These are phyloP conservation scores for Starmera pachycereana DNA, from an alignment of 805 yeast genomes.

Conservation along the genomic window DNA sequence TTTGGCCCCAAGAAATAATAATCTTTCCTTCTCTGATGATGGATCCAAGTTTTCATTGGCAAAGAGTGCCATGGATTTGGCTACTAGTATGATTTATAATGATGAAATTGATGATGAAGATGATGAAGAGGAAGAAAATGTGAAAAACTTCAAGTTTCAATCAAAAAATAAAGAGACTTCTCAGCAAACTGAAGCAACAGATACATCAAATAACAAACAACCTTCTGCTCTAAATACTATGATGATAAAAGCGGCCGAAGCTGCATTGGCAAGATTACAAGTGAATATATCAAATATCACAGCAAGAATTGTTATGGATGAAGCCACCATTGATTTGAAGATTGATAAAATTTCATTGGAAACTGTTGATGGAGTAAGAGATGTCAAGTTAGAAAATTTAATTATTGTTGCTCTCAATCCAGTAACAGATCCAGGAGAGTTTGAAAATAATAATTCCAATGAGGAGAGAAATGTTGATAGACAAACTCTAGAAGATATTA, in stretches of 20 bases:
- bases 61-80: conserved; percentile 67
- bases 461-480: conserved; percentile 2
- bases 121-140: conserved; percentile 1
- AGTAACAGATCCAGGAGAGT: conserved; percentile 17
- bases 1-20: conserved; percentile 15
- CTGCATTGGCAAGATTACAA: conserved; percentile 52
- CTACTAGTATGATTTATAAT: conserved; percentile 35
- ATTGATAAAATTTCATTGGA: conserved; percentile 23
- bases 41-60: conserved; percentile 42
- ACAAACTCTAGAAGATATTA: conserved; percentile 14
- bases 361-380: conserved; percentile 38
- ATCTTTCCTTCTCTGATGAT: conserved; percentile 7
- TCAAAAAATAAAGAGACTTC: conserved; percentile 3
- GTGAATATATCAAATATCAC: conserved; percentile 37
- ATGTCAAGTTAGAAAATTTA: conserved; percentile 29
- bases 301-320: conserved; percentile 40
- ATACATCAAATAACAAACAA: conserved; percentile 2
- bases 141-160: conserved; percentile 1
- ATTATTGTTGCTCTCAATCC: conserved; percentile 32
- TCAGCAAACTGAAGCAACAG: conserved; percentile 8
- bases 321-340: conserved; percentile 23
- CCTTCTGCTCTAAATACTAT: conserved; percentile 39
- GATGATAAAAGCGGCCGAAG: conserved; percentile 55
- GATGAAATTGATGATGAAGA: conserved; percentile 20
- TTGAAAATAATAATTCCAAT: not conserved